Base-by-base conservation (phyloP, 768 basidiomycete genomes). In the Mycena pura region DNA sequence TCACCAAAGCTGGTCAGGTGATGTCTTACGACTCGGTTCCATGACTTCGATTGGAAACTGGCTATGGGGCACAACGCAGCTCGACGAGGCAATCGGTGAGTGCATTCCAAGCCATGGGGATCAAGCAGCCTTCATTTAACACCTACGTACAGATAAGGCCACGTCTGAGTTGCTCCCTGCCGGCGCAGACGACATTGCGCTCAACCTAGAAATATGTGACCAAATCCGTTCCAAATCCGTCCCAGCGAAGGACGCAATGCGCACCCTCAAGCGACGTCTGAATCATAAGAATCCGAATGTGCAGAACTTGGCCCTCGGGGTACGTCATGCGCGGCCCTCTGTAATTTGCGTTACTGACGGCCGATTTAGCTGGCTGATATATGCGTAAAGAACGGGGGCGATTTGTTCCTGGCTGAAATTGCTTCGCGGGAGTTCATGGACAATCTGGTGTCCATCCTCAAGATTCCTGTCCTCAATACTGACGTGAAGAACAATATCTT, bases 241-340 rank as follows among this genome's bases (percentile, higher is more conserved):
- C 0, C 84, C 86, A 17, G 88, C 96, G 17, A 91, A 91, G 76
- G 88, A 91, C 61, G 91, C 96, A 5, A 92, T 95, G 89, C 90
- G 90, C 58, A 86, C 90, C 19, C 80, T 99, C 70, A 95, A 95
- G 76, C 85, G 89, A 24, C 85, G 96, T 48, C 79, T 99, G 48
- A 89, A 90, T 69, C 93, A 96, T 77, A 92, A 91, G 85, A 99
- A 99, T 74, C 95, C 95, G 0, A 96, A 99, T 68, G 95, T 96
- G 8, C 94, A 95, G 75, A 80, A 96, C 28, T 80, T 95, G 58
- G 86, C 94, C n/a, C 83, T 97, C 13, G 81, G 85, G 11, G 95
- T 96, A 72, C 69, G 93, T 83, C 57, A 32, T 49, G 34, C 8
- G 24, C 46, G 27, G 21, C 32, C 25, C 38, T n/a, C n/a, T n/a